These are phyloP conservation scores for Ceriops decandra DNA, from an alignment of 345 rosid species.

Conservation along the genomic window DNA sequence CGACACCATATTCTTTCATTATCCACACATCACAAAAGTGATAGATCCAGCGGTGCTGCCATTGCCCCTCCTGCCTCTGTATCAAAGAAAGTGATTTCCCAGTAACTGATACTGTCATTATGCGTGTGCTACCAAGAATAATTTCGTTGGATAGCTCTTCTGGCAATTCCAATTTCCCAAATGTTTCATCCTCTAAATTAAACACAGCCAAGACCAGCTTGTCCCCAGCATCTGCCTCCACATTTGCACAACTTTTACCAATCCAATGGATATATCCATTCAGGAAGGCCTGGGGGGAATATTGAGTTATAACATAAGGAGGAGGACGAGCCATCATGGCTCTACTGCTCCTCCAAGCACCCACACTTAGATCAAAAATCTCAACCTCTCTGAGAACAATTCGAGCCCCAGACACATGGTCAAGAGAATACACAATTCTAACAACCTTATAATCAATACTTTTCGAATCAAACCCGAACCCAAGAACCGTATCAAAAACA, in stretches of 20 bases:
- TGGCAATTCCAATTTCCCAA: conserved; percentile 8
- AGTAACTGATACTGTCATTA: not conserved
- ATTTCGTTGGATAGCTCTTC: not conserved
- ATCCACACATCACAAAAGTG: conserved; percentile 7
- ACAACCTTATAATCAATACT: conserved; percentile 15
- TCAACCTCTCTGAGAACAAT: conserved; percentile 3
- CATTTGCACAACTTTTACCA: not conserved
- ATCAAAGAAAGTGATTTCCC: not conserved
- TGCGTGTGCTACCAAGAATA: not conserved
- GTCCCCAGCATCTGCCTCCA: not conserved
- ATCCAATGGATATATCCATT: conserved; percentile 16
- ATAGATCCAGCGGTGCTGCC: not conserved
- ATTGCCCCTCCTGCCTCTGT: not conserved
- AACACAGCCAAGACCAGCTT: not conserved
- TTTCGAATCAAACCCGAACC: conserved; percentile 14
- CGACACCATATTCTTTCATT: conserved; percentile 13
- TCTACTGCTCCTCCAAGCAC: conserved; percentile 11
- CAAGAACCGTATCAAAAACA: conserved; percentile 6
- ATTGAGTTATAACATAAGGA: not conserved
- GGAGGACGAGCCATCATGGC: not conserved
- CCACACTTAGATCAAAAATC: conserved; percentile 9
- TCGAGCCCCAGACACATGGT: not conserved
- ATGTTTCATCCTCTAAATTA: conserved; percentile 2
- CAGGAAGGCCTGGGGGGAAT: conserved; percentile 6
- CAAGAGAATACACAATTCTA: conserved; percentile 4